Base-by-base conservation (phyloP, 192 early-diverging fungal genomes). In the Umbelopsis ramanniana region DNA sequence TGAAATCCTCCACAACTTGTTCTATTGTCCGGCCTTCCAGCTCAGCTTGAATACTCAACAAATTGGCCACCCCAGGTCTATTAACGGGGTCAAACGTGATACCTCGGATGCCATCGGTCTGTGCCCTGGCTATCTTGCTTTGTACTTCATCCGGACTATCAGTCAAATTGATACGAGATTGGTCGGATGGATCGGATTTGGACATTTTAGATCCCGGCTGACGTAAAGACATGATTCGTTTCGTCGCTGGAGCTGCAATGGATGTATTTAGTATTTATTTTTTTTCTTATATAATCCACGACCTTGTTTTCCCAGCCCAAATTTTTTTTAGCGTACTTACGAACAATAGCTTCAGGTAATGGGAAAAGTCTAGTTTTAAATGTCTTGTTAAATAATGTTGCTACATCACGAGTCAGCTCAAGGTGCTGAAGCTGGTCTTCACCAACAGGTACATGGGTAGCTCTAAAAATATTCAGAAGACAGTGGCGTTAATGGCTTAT, bases 381-480 rank as follows among this genome's bases (percentile, higher is more conserved):
- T 0, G 74, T 84, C 26, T 90, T 90, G 85, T 97, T 97, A 74
- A 96, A 93, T 37, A 86, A 85, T 11, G 76, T 54, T 2, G 88
- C 91, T 52, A 94, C 86, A 77, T 95, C 93, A n/a, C 89, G 85
- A 0, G 95, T 84, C 33, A 98, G 80, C 73, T 98, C 93, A 46
- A 98, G 70, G 73, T 98, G 96, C 76, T 97, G 96, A 11, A 91
- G 72, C 70, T 98, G 95, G 81, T 98, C 96, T 54, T 94, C 95
- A 37, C 96, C 96, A 8, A 98, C 92, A 0, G 96, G 96, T 10
- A 98, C 89, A 63, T 95, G 86, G 6, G 91, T 93, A 0, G 94
- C 90, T 66, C 83, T 87, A 67, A 55, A 29, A 21, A 15, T 35
- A 22, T 47, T 15, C 11, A 57, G 14, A 5, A 38, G 40, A 21